Evolutionary conservation across 2,329 filamentous ascomycete genomes (phyloP).

Genomic region (Penicillium freii): DNA sequence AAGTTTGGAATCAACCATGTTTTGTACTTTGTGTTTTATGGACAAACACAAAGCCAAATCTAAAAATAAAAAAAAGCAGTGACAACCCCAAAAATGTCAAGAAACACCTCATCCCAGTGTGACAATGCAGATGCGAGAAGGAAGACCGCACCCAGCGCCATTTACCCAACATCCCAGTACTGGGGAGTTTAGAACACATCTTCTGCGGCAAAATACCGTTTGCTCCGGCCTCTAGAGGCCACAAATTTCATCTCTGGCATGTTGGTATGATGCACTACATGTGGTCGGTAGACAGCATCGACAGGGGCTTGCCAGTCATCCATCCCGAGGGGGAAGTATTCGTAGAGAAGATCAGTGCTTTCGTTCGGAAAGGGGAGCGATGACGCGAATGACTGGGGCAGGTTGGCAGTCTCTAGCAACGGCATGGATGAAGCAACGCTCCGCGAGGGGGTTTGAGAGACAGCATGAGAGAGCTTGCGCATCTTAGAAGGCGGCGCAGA

Average conservation of each 20-base stretch:
- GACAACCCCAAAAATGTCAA: neutral
- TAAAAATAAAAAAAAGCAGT: conserved; percentile 8
- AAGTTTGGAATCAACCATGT: conserved; percentile 2
- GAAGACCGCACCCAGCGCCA: conserved; percentile 11
- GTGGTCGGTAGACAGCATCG: conserved; percentile 84
- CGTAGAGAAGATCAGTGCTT: conserved; percentile 80
- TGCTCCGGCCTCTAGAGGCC: conserved; percentile 63
- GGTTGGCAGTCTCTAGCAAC: conserved; percentile 31
- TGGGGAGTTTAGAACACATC: conserved; percentile 34
- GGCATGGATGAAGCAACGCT: conserved; percentile 35
- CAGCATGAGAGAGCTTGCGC: conserved; percentile 37
- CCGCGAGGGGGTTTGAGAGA: conserved; percentile 30
- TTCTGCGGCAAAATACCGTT: conserved; percentile 70
- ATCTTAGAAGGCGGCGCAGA: conserved; percentile 40
- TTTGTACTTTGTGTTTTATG: neutral
- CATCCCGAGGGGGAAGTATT: conserved; percentile 88
- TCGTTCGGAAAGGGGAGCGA: conserved; percentile 55
- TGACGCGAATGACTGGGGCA: conserved; percentile 55
- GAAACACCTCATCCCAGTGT: conserved; percentile 11
- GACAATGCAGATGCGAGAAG: conserved; percentile 22
- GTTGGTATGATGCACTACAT: conserved; percentile 85
- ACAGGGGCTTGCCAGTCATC: conserved; percentile 92
- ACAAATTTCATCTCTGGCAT: conserved; percentile 70
- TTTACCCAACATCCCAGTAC: neutral
- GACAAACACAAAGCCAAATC: conserved; percentile 9